Base-by-base conservation (phyloP, 352 stramenopile genomes). In the Phytophthora pisi region DNA sequence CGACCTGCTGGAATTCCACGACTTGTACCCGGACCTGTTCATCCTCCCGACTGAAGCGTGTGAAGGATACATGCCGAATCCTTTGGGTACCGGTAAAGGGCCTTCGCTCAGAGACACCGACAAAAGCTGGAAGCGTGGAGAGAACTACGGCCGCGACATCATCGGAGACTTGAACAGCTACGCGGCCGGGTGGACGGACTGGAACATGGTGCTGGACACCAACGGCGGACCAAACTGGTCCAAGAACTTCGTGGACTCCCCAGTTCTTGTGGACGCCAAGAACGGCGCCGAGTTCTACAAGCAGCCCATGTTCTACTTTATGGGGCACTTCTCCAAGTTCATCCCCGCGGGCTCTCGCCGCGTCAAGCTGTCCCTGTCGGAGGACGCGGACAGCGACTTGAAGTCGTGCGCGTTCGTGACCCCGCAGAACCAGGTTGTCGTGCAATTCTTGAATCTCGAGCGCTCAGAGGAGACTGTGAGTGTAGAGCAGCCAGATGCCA, bases 31-130 rank as follows among this genome's bases (percentile, higher is more conserved):
- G 5, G 73, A 92, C 62, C 59, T 93, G 57, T 95, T 96, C 57
- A 82, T 97, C 46, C 74, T 97, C 9, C 77, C 74, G 13, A 94
- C 85, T 2, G 91, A 97, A 57, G 84, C 82, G n/a, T 96, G 88
- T 49, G 65, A 72, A 30, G 84, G 79, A 86, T 82, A 54, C 69
- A 93, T 61, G 62, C 74, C 50, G 51, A 73, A 30, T 61, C 67
- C 4, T 28, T 88, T 16, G 80, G 76, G 45, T 88, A 42, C 81
- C 20, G 80, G 84, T 2, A 72, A 77, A 5, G 74, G 76, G 13
- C 61, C 79, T 1, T 78, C 80, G 34, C 59, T 74, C 5, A 26
- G 40, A 66, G n/a, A 71, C 74, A 16, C 56, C 30, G 16, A 70
- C 61, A 28, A 72, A 63, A 24, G 60, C 69, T 95, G 87, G 85